These are phyloP conservation scores for Monosporascus sp. DNA, from an alignment of 2,329 filamentous ascomycete species.

Conservation along the genomic window DNA sequence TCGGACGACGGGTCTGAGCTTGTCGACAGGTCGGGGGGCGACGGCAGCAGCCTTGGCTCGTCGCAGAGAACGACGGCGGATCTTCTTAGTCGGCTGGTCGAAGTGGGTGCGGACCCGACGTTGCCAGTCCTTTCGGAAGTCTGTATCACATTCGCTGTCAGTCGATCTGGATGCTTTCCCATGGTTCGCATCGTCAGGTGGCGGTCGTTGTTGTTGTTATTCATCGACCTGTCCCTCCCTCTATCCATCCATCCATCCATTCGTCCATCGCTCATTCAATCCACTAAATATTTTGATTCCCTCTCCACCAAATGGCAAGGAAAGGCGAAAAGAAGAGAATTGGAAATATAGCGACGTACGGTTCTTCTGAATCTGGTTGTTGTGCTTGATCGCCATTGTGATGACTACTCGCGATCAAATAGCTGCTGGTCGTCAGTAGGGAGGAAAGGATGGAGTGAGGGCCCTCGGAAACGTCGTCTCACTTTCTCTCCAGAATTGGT, in stretches of 20 bases:
- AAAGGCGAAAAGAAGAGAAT: constrained; percentile 23
- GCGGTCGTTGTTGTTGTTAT: background rate
- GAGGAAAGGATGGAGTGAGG: background rate
- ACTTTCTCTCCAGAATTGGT: background rate
- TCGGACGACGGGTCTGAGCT: constrained; percentile 90
- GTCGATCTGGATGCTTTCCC: constrained; percentile 1
- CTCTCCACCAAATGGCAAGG: constrained; percentile 12
- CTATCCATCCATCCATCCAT: background rate
- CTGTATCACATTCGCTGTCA: constrained; percentile 45
- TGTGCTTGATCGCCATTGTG: constrained; percentile 90
- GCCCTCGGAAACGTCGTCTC: background rate
- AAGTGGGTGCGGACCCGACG: constrained; percentile 98
- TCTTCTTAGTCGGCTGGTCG: constrained; percentile 98
- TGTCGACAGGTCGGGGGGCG: constrained; percentile 95
- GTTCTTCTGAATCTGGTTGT: constrained; percentile 97
- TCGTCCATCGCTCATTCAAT: background rate
- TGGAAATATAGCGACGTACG: constrained; percentile 52
- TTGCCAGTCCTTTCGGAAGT: constrained; percentile 99
- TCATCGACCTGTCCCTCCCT: background rate
- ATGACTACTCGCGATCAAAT: background rate
- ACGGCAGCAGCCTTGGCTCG: constrained; percentile 91
- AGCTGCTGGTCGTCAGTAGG: too few relatives aligned
- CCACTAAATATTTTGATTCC: too few relatives aligned
- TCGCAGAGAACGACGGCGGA: constrained; percentile 83
- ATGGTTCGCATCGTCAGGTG: background rate